Evolutionary conservation across 805 yeast species (phyloP), one percentile per base, ranked within the genome.

Genomic region (Wickerhamiella lipophila): DNA sequence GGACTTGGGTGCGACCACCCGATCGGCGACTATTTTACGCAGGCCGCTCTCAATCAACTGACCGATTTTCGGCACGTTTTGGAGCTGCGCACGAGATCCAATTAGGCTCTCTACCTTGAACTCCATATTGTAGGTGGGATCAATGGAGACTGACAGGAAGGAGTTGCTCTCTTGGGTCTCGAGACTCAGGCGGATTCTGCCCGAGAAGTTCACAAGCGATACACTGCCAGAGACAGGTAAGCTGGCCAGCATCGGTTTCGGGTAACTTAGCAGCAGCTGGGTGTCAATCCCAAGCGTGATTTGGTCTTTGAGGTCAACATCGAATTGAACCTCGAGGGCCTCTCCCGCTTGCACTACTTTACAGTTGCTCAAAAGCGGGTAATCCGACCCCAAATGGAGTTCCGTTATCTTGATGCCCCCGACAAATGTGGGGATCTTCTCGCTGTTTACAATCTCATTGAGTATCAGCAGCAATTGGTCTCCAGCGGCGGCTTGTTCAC

Each of bases 341-440:
- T 56, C 51, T 11, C 52, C 54, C n/a, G 44, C 42, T 27, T 55
- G 50, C 11, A 53, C 43, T n/a, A 92, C 83, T 45, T 94, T 73
- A 64, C 98, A 92, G 60, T 92, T 92, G 50, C 95, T 83, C 61
- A 92, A 84, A 46, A 92, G 84, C 2, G 98, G 98, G 61, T 81
- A 92, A 64, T 88, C 96, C 61, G 86, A 84, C 29, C 98, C 98
- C 50, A 92, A 80, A 58, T 87, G 89, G 22, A 92, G 78, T 58
- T 89, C 96, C 1, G 88, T 83, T 43, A 92, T 77, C 52, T 74
- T 75, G 36, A 92, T 79, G 21, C 75, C 73, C 60, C 81, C 96
- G 44, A 92, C 63, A 62, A 80, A 89, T 49, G 81, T 88, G 0
- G 96, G 95, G 21, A 84, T 64, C 19, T 76, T 76, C 54, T 80